These are phyloP conservation scores for Inonotus obliquus DNA, from an alignment of 1,284 basidiomycete genomes.

Conservation along the genomic window DNA sequence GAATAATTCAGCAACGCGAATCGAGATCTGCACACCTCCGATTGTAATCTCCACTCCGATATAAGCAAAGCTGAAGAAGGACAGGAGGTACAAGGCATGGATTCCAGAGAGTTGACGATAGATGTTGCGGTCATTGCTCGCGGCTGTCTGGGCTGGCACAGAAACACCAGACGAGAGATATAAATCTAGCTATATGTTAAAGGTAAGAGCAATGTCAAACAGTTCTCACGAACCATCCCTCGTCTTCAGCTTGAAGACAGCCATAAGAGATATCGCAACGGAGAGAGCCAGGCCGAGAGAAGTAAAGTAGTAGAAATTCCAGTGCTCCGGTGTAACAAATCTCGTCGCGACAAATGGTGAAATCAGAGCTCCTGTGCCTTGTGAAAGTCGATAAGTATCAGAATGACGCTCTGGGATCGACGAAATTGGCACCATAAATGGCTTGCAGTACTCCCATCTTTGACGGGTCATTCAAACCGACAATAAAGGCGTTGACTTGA, in stretches of 20 bases:
- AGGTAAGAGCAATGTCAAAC: neutral
- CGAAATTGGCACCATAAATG: constrained; percentile 36
- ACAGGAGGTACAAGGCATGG: constrained; percentile 50
- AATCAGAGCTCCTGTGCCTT: constrained; percentile 63
- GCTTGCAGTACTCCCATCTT: constrained; percentile 67
- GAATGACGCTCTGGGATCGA: neutral
- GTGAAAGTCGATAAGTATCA: neutral
- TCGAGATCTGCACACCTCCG: no score
- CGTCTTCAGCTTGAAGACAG: constrained; percentile 46
- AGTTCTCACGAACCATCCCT: constrained; percentile 43
- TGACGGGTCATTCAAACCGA: constrained; percentile 39
- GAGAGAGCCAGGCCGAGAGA: constrained; percentile 50
- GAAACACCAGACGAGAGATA: neutral
- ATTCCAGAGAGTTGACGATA: constrained; percentile 53
- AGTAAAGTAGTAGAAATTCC: constrained; percentile 59
- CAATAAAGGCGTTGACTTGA: constrained; percentile 52
- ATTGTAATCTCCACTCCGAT: constrained; percentile 65
- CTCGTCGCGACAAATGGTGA: constrained; percentile 66
- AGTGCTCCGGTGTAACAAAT: constrained; percentile 48
- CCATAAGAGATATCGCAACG: constrained; percentile 39
- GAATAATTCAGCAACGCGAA: no score
- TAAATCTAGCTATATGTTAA: neutral
- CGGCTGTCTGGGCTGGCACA: neutral
- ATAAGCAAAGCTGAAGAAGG: constrained; percentile 61
- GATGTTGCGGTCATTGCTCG: constrained; percentile 33